These are phyloP conservation scores for Aspergillus niger DNA, from an alignment of 2,329 filamentous ascomycete species.

Conservation along the genomic window DNA sequence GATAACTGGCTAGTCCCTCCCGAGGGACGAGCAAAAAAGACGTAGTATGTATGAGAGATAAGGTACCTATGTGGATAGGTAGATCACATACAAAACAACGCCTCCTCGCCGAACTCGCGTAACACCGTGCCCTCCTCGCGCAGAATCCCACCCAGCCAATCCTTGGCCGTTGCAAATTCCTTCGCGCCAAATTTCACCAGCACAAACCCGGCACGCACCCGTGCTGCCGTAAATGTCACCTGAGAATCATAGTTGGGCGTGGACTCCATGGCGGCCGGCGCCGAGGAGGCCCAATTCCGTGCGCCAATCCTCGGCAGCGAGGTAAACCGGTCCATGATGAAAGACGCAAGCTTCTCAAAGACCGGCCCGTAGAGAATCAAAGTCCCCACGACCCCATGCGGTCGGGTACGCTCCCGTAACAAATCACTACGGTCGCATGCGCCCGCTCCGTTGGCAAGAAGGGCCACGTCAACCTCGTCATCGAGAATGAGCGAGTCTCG, in stretches of 20 bases:
- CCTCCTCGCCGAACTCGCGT: conserved; percentile 74
- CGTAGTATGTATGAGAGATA: not conserved
- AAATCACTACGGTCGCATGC: conserved; percentile 26
- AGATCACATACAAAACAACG: conserved; percentile 68
- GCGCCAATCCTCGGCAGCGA: conserved; percentile 78
- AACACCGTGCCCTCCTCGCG: conserved; percentile 71
- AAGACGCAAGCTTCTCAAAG: conserved; percentile 66
- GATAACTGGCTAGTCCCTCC: not conserved
- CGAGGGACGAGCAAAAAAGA: not conserved
- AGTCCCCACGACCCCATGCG: conserved; percentile 77
- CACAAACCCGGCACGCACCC: conserved; percentile 73
- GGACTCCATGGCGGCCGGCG: conserved; percentile 24
- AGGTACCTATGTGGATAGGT: not conserved
- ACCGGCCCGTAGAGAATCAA: conserved; percentile 76
- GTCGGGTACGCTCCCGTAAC: conserved; percentile 65
- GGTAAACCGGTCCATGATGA: conserved; percentile 78
- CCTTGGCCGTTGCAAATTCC: conserved; percentile 76
- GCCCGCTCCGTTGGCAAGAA: conserved; percentile 35
- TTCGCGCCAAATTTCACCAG: conserved; percentile 87
- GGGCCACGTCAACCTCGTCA: conserved; percentile 43
- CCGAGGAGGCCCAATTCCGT: conserved; percentile 63
- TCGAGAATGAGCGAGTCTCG: conserved; percentile 81
- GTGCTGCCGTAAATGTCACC: conserved; percentile 80
- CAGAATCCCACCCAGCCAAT: conserved; percentile 78
- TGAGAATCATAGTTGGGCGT: conserved; percentile 48